Conservation (phyloP, 768 basidiomycete genomes). For the Paxillus ammoniavirescens region DNA sequence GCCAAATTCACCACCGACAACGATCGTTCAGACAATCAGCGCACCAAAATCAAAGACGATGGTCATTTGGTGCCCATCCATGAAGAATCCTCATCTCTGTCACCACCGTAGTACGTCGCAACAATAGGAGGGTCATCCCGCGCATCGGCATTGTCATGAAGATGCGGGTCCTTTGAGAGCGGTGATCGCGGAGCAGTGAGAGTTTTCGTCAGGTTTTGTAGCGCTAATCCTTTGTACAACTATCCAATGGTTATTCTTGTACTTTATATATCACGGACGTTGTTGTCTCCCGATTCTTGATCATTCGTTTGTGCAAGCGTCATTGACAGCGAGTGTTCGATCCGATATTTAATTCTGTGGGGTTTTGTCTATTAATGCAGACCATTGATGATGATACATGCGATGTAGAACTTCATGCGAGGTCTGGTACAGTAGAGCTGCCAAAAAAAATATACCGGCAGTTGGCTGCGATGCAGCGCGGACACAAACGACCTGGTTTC, state of each 20-base stretch:
- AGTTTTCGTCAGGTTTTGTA: background rate
- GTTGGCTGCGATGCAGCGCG: slow-evolving; percentile 5
- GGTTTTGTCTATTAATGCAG: background rate
- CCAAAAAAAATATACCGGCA: slow-evolving; percentile 36
- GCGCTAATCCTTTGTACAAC: background rate
- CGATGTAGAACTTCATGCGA: slow-evolving; percentile 2
- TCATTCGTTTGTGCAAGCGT: background rate
- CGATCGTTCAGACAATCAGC: background rate
- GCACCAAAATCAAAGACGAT: background rate
- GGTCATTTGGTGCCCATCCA: background rate
- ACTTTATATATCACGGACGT: background rate
- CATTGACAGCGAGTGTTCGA: slow-evolving; percentile 5
- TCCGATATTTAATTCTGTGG: background rate
- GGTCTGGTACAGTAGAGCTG: slow-evolving; percentile 6
- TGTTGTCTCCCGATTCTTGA: background rate
- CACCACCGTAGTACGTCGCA: background rate
- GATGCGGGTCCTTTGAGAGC: slow-evolving; percentile 3
- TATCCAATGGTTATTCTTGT: background rate
- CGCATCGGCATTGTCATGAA: background rate
- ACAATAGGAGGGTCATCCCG: background rate
- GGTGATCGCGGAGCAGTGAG: background rate
- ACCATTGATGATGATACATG: slow-evolving; percentile 8
- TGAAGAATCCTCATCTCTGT: background rate
- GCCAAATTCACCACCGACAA: slow-evolving; percentile 4
- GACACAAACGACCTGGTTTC: background rate